phyloP scores from a whole-genome alignment of 495 filamentous ascomycete species.

The Trichoderma orchidacearum region DNA sequence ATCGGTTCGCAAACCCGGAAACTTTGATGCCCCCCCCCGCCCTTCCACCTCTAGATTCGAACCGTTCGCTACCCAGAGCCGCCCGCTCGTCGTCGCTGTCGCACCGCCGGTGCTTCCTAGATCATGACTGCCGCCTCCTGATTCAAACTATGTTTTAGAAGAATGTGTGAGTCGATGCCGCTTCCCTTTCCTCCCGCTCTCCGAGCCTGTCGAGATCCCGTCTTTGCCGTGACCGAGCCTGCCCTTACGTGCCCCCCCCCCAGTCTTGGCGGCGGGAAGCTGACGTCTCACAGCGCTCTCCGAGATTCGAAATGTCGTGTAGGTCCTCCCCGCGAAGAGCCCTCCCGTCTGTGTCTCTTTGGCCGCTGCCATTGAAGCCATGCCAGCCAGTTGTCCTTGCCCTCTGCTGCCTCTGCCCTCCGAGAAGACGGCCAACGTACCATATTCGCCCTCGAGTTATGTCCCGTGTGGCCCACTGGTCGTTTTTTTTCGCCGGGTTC shows the following conservation, averaged over 20 bases:
- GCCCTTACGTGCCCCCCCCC: background rate
- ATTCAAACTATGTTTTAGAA: background rate
- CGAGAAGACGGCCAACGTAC: too few species aligned
- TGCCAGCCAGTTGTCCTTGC: background rate
- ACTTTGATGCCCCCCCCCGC: too few species aligned
- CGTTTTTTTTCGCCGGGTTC: too few species aligned
- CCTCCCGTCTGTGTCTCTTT: background rate
- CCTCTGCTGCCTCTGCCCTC: too few species aligned
- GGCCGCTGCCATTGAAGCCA: background rate
- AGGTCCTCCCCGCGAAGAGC: background rate
- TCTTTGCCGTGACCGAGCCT: background rate
- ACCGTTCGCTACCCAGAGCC: background rate
- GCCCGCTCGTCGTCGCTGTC: background rate
- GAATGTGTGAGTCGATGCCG: constrained; percentile 1
- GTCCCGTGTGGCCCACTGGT: too few species aligned
- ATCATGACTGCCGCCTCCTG: background rate
- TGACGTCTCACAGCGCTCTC: constrained; percentile 5
- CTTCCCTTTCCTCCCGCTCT: background rate
- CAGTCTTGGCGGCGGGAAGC: constrained; percentile 4
- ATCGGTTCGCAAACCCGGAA: too few species aligned
- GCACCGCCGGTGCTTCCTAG: background rate
- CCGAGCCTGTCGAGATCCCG: background rate
- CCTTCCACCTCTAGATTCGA: background rate
- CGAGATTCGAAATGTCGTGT: constrained; percentile 8
- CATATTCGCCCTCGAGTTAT: too few species aligned